phyloP scores from a whole-genome alignment of 73 alveolate genomes.

The Stentor roeselii region DNA sequence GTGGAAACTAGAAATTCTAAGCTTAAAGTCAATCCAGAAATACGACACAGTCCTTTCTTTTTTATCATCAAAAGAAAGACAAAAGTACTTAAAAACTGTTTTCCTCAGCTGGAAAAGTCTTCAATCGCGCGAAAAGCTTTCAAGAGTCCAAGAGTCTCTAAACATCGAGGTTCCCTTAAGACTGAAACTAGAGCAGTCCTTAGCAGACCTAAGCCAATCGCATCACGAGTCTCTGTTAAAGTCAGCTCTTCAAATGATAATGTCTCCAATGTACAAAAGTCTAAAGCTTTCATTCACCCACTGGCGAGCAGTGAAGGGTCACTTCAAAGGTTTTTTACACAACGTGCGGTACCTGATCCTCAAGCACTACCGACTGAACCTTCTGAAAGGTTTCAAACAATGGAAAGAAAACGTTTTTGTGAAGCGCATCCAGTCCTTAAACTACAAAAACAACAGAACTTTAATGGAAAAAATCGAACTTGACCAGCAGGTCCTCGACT shows the following conservation, averaged over 20 bases:
- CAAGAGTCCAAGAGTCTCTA: not conserved
- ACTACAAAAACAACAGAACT: not conserved
- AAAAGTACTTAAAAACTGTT: not conserved
- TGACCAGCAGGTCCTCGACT: not conserved
- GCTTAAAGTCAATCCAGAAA: not conserved
- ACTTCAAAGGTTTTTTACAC: not conserved
- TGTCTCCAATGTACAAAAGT: conserved; percentile 1
- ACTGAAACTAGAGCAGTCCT: conserved; percentile 4
- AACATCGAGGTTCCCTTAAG: not conserved
- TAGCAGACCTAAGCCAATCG: not conserved
- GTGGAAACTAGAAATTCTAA: conserved; percentile 11
- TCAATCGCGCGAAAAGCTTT: not conserved
- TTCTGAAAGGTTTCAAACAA: not conserved
- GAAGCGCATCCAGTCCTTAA: not conserved
- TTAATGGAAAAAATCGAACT: not conserved
- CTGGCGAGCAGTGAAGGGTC: not conserved
- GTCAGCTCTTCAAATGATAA: not conserved
- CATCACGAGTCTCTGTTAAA: not conserved
- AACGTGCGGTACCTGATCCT: not conserved
- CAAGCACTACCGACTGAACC: not conserved
- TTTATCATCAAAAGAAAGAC: not conserved
- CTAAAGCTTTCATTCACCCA: not conserved
- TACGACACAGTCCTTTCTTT: not conserved
- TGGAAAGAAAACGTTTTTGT: not conserved
- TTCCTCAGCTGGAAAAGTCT: not conserved